Evolutionary conservation across 75 land plant species (phyloP), one percentile per base, ranked within the genome.

Genomic region (Selaginella moellendorffii): DNA sequence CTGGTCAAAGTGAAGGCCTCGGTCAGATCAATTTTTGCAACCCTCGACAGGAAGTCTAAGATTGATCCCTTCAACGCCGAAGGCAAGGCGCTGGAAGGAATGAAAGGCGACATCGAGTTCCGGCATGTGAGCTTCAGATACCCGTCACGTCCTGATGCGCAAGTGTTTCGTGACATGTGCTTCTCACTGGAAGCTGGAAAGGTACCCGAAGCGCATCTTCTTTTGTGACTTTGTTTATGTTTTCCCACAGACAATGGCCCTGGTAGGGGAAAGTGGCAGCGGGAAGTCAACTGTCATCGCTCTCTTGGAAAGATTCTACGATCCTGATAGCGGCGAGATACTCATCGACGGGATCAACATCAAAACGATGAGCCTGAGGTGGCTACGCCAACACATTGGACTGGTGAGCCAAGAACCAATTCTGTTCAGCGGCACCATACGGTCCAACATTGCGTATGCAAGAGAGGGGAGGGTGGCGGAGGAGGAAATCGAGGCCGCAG

Each of bases 51-150:
- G 0, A 54, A 76, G 68, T 87, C 92, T 0, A 74, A 73, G 53
- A 87, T 83, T 0, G 77, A 82, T 65, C 63, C 84, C 18, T 54
- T 62, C 26, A 66, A 65, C n/a, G 30, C 36, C 2, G 60, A 68
- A n/a, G 82, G 80, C 2, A 64, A 28, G 26, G 69, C 65, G 0
- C 24, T 80, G 30, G 78, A 78, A 2, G 64, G 2, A 30, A 65
- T 80, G 1, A 74, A 64, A 20, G 86, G 86, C 0, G 72, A 84
- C n/a, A 79, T 87, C 42, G 91, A 87, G 70, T 74, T 85, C 20
- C 67, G 61, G 9, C 78, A 85, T 65, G 74, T 87, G 2, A 84
- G 82, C 68, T 85, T 85, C 74, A 74, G 59, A 36, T 85, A 85
- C 67, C 81, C 82, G 36, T 65, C 80, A 22, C 65, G 86, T 19